A percentile compares a stretch with the other conserved stretches of the same genome.
Conservation (phyloP, 2,329 filamentous ascomycete genomes). For the Aureobasidium sp. region DNA sequence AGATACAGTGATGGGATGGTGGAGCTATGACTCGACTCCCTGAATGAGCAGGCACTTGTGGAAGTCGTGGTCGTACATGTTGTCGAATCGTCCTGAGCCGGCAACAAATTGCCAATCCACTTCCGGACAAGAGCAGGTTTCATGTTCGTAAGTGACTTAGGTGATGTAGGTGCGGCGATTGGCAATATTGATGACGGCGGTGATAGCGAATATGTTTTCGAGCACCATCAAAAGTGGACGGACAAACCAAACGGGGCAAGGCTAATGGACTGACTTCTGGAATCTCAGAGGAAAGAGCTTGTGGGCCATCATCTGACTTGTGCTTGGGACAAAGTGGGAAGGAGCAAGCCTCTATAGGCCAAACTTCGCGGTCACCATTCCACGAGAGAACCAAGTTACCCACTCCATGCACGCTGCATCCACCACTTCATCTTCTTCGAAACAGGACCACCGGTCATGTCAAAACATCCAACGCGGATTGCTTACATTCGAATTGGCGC, state of each 20-base stretch:
- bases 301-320: neutral
- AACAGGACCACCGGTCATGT: neutral
- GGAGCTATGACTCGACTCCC: neutral
- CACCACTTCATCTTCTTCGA: neutral
- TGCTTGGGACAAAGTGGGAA: neutral
- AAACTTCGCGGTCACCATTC: neutral
- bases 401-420: neutral
- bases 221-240: neutral
- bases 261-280: neutral
- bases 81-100: neutral
- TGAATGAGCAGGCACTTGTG: neutral
- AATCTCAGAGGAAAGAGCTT: neutral
- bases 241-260: no score
- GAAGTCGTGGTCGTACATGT: neutral
- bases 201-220: neutral
- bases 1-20: neutral
- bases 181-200: neutral
- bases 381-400: neutral
- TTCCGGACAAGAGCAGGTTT: neutral
- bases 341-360: neutral
- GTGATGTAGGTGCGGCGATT: neutral
- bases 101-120: neutral
- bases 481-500: neutral
- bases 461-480: no score
- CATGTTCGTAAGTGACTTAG: neutral